These are phyloP conservation scores for Pulicaria dysenterica DNA, from an alignment of 129 eudicot genomes.

Conservation along the genomic window DNA sequence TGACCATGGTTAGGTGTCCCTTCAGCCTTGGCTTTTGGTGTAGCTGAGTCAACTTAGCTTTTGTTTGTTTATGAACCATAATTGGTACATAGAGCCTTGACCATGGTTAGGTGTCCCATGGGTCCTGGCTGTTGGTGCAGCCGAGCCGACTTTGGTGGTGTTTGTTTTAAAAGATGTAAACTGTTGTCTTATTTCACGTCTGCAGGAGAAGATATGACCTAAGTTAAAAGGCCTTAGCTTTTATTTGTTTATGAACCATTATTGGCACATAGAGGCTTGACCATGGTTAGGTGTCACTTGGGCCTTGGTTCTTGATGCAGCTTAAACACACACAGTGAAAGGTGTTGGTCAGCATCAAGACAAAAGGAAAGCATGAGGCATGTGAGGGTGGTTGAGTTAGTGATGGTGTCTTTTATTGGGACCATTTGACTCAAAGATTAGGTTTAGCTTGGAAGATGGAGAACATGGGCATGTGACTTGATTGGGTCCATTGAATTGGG, in stretches of 20 bases:
- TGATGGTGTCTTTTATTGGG: slow-evolving; percentile 29
- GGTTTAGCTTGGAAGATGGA: slow-evolving; percentile 13
- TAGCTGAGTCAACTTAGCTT: background rate
- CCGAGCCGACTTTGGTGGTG: too few relatives aligned
- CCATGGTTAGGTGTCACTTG: background rate
- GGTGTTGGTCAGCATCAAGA: slow-evolving; percentile 30
- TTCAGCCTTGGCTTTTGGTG: background rate
- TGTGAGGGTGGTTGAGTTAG: slow-evolving; percentile 43
- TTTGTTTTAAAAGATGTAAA: too few relatives aligned
- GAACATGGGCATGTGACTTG: slow-evolving; percentile 34
- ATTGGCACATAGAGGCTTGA: background rate
- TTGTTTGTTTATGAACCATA: slow-evolving; percentile 16
- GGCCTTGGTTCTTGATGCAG: background rate
- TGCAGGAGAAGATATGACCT: too few relatives aligned
- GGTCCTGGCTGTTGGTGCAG: background rate
- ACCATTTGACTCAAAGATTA: slow-evolving; percentile 42
- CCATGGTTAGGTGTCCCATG: background rate
- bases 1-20: background rate
- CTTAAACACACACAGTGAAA: slow-evolving; percentile 23
- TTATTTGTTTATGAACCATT: too few relatives aligned
- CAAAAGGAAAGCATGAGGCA: slow-evolving; percentile 36
- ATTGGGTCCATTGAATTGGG: slow-evolving; percentile 33
- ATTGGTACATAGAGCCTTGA: background rate
- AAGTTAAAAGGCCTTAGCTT: too few relatives aligned
- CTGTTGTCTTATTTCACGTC: too few relatives aligned